Evolutionary conservation across 2,329 filamentous ascomycete species (phyloP), one percentile per base, ranked within the genome.

Genomic region (Dothistroma septosporum): DNA sequence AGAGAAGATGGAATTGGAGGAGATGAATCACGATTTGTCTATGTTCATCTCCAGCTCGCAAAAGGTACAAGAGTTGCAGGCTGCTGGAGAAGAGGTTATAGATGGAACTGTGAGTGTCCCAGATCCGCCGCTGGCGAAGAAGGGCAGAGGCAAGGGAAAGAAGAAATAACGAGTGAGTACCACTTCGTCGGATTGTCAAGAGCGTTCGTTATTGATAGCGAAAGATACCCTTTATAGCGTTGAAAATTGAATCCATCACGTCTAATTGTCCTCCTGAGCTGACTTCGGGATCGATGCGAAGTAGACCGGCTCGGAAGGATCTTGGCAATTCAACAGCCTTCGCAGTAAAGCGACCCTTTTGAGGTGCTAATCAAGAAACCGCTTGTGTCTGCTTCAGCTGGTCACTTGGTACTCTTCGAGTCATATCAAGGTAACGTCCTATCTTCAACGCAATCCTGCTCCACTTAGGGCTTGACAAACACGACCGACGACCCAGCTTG

Each of bases 41-140:
- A 92, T 96, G 82, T 96, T 93, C 71, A 93, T 97, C 61, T 90
- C 86, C 21, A 89, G 90, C 0, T 86, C 89, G 74, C 87, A 94
- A 76, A 93, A 91, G 76, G 76, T 97, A 68, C 87, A 84, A 77
- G 83, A 87, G 74, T 77, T 92, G 60, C 67, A 74, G 61, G 72
- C 67, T 24, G 64, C 84, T 60, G 83, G 85, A 33, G 89, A 88
- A n/a, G 90, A 93, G 74, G 75, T 94, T 41, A 85, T 87, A 66
- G 88, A 88, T n/a, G 76, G 78, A 53, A 72, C 68, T 59, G 66
- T 67, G 8, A 85, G 83, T 64, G 80, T 91, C 47, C 84, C 87
- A 1, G 86, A 85, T 48, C 58, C 59, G 47, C 63, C 60, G 49
- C 44, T 46, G 67, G 71, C 68, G 33, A 70, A 71, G 61, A 74